Evolutionary conservation across 805 yeast genomes (phyloP).

Genomic region (Ogataea minuta): DNA sequence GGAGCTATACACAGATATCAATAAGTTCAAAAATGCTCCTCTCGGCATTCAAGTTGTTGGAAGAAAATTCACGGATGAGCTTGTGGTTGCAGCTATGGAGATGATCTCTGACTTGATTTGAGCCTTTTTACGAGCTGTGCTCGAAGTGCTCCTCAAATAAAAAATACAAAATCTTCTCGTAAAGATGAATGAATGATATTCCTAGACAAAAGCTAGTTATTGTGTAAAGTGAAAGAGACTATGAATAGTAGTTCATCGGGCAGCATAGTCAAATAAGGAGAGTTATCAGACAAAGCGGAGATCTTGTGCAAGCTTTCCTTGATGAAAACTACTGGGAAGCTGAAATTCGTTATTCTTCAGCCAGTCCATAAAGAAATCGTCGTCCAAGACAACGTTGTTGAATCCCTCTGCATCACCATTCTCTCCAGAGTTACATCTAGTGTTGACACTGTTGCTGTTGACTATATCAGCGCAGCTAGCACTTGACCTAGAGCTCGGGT

Average conservation of each 20-base stretch:
- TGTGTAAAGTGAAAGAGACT: too few species aligned
- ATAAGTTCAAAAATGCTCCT: conserved; percentile 51
- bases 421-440: not conserved
- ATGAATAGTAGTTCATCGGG: too few species aligned
- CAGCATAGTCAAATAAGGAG: too few species aligned
- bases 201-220: too few species aligned
- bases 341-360: conserved; percentile 8
- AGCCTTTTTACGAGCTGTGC: too few species aligned
- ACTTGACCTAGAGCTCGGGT: not conserved
- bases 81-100: conserved; percentile 6
- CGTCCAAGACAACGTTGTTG: not conserved
- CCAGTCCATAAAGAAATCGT: conserved; percentile 12
- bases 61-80: conserved; percentile 53
- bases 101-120: not conserved
- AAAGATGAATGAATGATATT: too few species aligned
- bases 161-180: too few species aligned
- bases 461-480: not conserved
- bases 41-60: conserved; percentile 61
- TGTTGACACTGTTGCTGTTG: not conserved
- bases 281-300: too few species aligned
- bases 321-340: not conserved
- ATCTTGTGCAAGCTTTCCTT: too few species aligned
- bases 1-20: conserved; percentile 6
- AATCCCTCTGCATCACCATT: conserved; percentile 6
- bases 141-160: too few species aligned